Evolutionary conservation across 2,329 filamentous ascomycete genomes (phyloP), one percentile per base, ranked within the genome.

Genomic region (Talaromyces funiculosus): DNA sequence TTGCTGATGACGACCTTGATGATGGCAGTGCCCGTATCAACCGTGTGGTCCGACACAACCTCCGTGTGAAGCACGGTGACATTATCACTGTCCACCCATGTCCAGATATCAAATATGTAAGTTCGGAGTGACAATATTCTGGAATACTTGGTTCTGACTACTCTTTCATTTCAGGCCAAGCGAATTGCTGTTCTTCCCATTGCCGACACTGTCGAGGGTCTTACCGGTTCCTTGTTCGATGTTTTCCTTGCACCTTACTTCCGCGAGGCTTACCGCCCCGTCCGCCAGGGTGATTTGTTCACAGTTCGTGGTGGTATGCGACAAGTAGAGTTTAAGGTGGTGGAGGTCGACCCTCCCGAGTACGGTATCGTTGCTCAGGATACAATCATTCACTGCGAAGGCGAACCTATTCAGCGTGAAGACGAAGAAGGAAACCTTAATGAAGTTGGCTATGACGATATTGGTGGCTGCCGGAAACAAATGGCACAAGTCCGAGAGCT

Each of bases 401-500:
- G 94, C 65, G 92, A 96, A 76, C 89, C 88, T 26, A 97, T 99
- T 70, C 92, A 97, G 81, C 92, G 94, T 69, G 94, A 99, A 70
- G 94, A 99, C 72, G 94, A 99, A 78, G 94, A 99, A 83, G 95
- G 95, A 76, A 99, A 97, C 80, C 83, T 99, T 68, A 99, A 97
- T 75, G 94, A 99, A 79, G 94, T 99, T 67, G 94, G 94, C 53
- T 99, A 99, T 75, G 94, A 99, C 72, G 94, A 99, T 74, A 99
- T 99, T 79, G 94, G 94, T 84, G 94, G 94, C 68, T 97, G 94
- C 85, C 86, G 94, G 73, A 99, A 99, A 82, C 94, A 99, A 81
- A 97, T 99, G 94, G 94, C 94, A 65, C 94, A 99, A 83, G 96
- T 99, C 71, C 90, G 94, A 75, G 94, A 99, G 78, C 87, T 99